phyloP scores from a whole-genome alignment of 2,329 filamentous ascomycete species.

The Westerdykella ornata region DNA sequence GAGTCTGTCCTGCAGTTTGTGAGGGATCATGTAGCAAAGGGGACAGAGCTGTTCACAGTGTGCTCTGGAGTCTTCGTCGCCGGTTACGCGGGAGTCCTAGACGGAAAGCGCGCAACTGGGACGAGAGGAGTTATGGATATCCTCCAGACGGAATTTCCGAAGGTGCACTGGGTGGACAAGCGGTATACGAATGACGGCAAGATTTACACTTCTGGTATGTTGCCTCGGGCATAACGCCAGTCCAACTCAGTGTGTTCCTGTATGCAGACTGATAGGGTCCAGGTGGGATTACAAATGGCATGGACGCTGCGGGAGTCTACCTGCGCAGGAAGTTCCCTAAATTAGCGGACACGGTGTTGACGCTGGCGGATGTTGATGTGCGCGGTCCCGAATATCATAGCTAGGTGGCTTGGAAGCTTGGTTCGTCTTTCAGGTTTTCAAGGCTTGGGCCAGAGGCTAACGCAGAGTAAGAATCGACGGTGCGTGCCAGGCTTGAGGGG shows the following conservation, averaged over 20 bases:
- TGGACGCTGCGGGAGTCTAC: slow-evolving; percentile 16
- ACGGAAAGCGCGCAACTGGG: slow-evolving; percentile 14
- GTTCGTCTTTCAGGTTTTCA: neutral
- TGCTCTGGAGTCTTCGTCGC: slow-evolving; percentile 15
- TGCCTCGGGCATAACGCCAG: neutral
- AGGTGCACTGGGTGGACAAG: slow-evolving; percentile 13
- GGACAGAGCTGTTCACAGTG: slow-evolving; percentile 13
- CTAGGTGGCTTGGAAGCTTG: neutral
- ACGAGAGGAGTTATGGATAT: slow-evolving; percentile 7
- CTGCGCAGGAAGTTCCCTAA: slow-evolving; percentile 12
- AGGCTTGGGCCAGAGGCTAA: neutral
- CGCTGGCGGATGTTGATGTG: slow-evolving; percentile 30
- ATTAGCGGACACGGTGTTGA: slow-evolving; percentile 31
- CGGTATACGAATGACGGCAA: slow-evolving; percentile 11
- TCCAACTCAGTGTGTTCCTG: neutral
- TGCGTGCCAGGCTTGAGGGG: too few species aligned
- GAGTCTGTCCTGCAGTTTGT: slow-evolving; percentile 29
- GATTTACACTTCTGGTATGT: slow-evolving; percentile 16
- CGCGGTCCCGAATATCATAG: slow-evolving; percentile 20
- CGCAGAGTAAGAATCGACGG: too few species aligned
- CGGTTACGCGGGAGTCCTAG: slow-evolving; percentile 12
- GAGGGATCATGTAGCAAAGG: slow-evolving; percentile 23
- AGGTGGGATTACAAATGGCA: slow-evolving; percentile 20
- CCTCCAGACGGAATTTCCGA: slow-evolving; percentile 9
- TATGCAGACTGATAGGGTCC: neutral